Evolutionary conservation across 495 filamentous ascomycete genomes (phyloP).

Genomic region (Penicillium daleae): DNA sequence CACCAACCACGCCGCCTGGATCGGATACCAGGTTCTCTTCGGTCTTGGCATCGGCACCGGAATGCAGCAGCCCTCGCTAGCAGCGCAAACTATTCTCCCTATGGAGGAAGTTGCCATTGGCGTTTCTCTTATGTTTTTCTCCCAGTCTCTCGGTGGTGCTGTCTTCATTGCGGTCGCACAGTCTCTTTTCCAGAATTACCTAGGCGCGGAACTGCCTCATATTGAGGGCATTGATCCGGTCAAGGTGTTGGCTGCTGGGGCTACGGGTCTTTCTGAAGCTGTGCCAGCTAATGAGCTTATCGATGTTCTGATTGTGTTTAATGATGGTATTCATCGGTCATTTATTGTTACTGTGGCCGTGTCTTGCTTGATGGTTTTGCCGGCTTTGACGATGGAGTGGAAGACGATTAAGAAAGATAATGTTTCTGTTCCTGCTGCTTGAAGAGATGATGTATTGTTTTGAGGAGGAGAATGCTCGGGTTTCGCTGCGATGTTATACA

Average conservation of each 20-base stretch:
- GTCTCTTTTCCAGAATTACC: constrained; percentile 58
- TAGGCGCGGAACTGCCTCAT: constrained; percentile 43
- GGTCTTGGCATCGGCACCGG: constrained; percentile 73
- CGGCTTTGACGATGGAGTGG: constrained; percentile 1
- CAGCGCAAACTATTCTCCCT: constrained; percentile 64
- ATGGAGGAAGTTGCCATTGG: constrained; percentile 62
- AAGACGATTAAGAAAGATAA: constrained; percentile 7
- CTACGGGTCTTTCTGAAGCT: constrained; percentile 24
- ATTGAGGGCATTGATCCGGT: constrained; percentile 52
- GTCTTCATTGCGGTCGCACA: constrained; percentile 65
- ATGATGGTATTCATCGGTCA: constrained; percentile 55
- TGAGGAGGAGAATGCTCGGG: background rate
- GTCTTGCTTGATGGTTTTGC: constrained; percentile 1
- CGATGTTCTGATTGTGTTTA: constrained; percentile 58
- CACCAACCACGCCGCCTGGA: constrained; percentile 59
- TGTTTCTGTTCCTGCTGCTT: background rate
- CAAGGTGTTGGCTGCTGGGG: constrained; percentile 22
- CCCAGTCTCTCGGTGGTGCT: constrained; percentile 67
- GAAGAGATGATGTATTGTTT: background rate
- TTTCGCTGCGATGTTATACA: background rate
- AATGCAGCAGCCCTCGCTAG: constrained; percentile 69
- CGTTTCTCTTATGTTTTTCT: constrained; percentile 66
- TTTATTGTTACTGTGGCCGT: constrained; percentile 59
- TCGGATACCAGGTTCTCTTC: constrained; percentile 70
- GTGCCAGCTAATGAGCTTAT: constrained; percentile 47